Percentiles rank a stretch among this genome's conserved stretches.
Conservation (phyloP, 805 yeast genomes). For the Torulaspora maleeae region DNA sequence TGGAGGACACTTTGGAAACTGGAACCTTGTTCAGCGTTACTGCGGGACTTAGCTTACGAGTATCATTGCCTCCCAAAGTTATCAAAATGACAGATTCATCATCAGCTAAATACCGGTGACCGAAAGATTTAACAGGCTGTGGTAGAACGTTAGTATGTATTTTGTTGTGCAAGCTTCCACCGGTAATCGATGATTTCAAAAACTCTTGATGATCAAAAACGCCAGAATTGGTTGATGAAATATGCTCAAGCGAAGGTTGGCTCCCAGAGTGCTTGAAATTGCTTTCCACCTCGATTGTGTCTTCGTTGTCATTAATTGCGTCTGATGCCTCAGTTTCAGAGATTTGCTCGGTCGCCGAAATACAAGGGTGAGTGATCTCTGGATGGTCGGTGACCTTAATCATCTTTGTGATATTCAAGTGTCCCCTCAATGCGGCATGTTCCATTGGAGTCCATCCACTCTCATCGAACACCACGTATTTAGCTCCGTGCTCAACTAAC, state of each 20-base stretch:
- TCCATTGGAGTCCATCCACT: conserved; percentile 98
- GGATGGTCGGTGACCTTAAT: conserved; percentile 38
- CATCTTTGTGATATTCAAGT: conserved; percentile 60
- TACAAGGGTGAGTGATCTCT: conserved; percentile 23
- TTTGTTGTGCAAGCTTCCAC: conserved; percentile 6
- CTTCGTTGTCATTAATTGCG: background rate
- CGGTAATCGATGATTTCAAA: conserved; percentile 7
- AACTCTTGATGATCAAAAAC: conserved; percentile 11
- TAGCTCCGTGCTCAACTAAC: conserved; percentile 52
- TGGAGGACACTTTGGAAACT: conserved; percentile 65
- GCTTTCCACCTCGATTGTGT: background rate
- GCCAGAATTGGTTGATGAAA: conserved; percentile 8
- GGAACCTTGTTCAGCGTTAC: conserved; percentile 72
- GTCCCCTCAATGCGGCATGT: conserved; percentile 89
- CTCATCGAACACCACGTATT: conserved; percentile 56
- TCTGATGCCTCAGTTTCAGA: background rate
- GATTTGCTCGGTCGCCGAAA: conserved; percentile 8
- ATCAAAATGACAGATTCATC: conserved; percentile 70
- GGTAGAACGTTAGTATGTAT: conserved; percentile 4
- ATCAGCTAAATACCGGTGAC: conserved; percentile 65
- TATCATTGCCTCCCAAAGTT: conserved; percentile 82
- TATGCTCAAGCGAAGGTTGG: conserved; percentile 13
- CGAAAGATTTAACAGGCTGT: conserved; percentile 74
- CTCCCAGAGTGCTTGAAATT: conserved; percentile 3
- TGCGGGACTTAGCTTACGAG: conserved; percentile 53